A percentile compares a stretch with the other conserved stretches of the same genome.
Evolutionary conservation across 2,329 filamentous ascomycete species (phyloP).

Genomic region (Fusarium pseudocircinatum): DNA sequence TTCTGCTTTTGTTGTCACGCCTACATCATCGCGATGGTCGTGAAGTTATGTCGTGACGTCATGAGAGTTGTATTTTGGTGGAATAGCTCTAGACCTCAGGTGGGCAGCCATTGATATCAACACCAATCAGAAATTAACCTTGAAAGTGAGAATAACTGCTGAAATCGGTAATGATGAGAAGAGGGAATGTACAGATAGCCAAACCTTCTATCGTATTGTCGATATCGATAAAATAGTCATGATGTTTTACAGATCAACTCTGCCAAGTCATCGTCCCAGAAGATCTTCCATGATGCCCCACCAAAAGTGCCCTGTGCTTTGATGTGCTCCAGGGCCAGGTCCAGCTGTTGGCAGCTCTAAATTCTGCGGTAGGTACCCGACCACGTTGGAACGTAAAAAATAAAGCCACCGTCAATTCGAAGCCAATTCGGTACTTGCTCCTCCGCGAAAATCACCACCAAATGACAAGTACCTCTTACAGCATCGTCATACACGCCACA

Average conservation of each 20-base stretch:
- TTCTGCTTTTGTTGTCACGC: conserved; percentile 29
- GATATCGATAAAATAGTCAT: not conserved
- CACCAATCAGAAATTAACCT: not conserved
- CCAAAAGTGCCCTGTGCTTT: conserved; percentile 19
- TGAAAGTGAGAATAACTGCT: not conserved
- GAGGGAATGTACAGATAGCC: not conserved
- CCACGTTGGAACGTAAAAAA: conserved; percentile 14
- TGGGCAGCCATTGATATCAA: not conserved
- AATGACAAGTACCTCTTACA: conserved; percentile 14
- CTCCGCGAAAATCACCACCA: not conserved
- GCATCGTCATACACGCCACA: conserved; percentile 43
- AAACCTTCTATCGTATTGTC: not conserved
- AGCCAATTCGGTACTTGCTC: not conserved
- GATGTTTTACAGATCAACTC: not conserved
- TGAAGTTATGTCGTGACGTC: conserved; percentile 39
- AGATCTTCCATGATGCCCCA: not conserved
- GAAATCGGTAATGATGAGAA: not conserved
- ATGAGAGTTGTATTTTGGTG: conserved; percentile 26
- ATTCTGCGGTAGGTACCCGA: not conserved
- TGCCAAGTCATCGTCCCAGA: not conserved
- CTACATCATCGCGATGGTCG: conserved; percentile 38
- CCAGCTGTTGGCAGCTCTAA: not conserved
- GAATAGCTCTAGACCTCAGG: not conserved
- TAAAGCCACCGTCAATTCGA: not conserved
- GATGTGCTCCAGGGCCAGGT: conserved; percentile 25